Base-by-base conservation (phyloP, 305 asterid genomes). In the Fraxinus albicans region DNA sequence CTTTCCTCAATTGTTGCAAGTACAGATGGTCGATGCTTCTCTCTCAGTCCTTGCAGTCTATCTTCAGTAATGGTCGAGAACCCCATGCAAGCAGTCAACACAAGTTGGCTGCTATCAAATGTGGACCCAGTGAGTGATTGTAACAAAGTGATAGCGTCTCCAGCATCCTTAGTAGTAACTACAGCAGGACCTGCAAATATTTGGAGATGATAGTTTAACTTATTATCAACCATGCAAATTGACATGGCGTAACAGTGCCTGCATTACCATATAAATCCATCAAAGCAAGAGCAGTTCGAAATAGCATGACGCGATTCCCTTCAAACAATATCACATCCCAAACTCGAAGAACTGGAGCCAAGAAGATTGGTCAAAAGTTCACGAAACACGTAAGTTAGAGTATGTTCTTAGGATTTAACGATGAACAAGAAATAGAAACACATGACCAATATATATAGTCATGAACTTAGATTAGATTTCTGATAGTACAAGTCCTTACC, bases 291-390 rank as follows among this genome's bases (percentile, higher is more conserved):
- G 96, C 95, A 80, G 97, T 92, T 83, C 97, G 94, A 84, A 94
- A 94, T 79, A 94, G 89, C 98, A 93, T 93, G 84, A 93, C 97
- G 33, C 97, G 98, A 83, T 90, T 94, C 83, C 98, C 97, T 91
- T 93, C 98, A 88, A 86, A 93, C 79, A 94, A 88, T 82, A 94
- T 90, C 91, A 94, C 98, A 87, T 94, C 98, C 98, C 98, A 94
- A 83, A 94, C 90, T 86, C 98, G 93, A 85, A 94, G 94, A 86
- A 93, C 97, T 94, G 89, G 81, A 87, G 77, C 67, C 72, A 83
- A 82, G 75, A 81, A 73, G 75, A 79, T 75, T 19, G 76, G 70
- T 65, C 58, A 78, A 80, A 65, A 79, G 36, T 50, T 73, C 81
- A 67, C 63, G 60, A 55, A 55, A 38, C 13, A 21, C 19, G 50